phyloP scores from a whole-genome alignment of 106 monocot species.

The Phalaenopsis aphrodite region DNA sequence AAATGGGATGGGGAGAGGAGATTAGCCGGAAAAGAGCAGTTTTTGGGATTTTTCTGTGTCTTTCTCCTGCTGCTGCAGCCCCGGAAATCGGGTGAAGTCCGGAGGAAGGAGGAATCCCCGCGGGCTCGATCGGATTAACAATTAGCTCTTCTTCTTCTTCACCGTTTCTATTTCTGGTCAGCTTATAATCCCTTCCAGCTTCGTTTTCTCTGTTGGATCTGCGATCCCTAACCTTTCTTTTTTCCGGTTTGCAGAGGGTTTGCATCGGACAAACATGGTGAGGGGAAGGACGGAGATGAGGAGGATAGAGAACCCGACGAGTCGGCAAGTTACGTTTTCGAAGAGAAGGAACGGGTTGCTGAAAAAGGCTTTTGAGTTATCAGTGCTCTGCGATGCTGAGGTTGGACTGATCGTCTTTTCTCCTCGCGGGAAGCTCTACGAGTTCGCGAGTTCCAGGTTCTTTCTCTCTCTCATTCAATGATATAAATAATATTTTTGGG shows the following conservation, averaged over 20 bases:
- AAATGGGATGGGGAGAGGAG: not conserved
- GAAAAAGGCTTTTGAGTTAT: slow-evolving; percentile 7
- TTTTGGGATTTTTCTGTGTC: not conserved
- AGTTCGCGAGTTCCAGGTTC: slow-evolving; percentile 9
- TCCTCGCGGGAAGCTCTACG: slow-evolving; percentile 5
- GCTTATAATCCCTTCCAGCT: not conserved
- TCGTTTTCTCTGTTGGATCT: not conserved
- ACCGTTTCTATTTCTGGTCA: not conserved
- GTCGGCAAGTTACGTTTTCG: slow-evolving; percentile 6
- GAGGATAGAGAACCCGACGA: slow-evolving; percentile 6
- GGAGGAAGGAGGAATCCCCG: too few species aligned
- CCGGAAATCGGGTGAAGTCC: not conserved
- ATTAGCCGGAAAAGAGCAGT: not conserved
- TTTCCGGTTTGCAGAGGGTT: not conserved
- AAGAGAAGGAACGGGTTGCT: slow-evolving; percentile 4
- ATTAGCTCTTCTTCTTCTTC: not conserved
- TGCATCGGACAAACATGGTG: not conserved
- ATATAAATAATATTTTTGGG: not conserved
- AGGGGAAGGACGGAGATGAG: slow-evolving; percentile 11
- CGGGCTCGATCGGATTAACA: not conserved
- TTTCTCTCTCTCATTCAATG: not conserved
- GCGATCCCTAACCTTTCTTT: not conserved
- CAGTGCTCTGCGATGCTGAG: slow-evolving; percentile 9
- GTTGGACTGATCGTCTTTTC: slow-evolving; percentile 8
- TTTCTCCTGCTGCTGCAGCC: not conserved